These are phyloP conservation scores for Trichoderma arundinaceum DNA, from an alignment of 2,329 filamentous ascomycete species.

Conservation along the genomic window DNA sequence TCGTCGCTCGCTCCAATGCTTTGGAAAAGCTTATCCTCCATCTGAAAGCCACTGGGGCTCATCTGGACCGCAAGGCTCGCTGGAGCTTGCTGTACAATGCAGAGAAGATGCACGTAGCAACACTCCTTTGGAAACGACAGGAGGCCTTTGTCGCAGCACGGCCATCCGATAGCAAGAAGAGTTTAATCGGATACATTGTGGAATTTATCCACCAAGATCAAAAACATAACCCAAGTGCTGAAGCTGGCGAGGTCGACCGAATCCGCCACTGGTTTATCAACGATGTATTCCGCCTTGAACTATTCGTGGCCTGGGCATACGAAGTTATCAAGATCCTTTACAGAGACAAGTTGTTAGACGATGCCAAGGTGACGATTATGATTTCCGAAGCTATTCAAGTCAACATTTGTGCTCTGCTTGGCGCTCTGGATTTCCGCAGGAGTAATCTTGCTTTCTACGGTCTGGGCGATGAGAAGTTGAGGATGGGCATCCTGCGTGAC, in stretches of 20 bases:
- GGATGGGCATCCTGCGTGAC: slow-evolving; percentile 66
- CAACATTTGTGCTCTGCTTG: slow-evolving; percentile 61
- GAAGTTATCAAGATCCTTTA: slow-evolving; percentile 76
- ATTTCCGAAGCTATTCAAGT: slow-evolving; percentile 71
- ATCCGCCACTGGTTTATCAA: slow-evolving; percentile 88
- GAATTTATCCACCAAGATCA: slow-evolving; percentile 77
- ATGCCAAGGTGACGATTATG: slow-evolving; percentile 59
- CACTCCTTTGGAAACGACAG: slow-evolving; percentile 79
- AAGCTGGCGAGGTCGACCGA: slow-evolving; percentile 73
- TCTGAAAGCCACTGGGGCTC: slow-evolving; percentile 67
- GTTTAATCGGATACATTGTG: slow-evolving; percentile 75
- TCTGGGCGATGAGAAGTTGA: slow-evolving; percentile 68
- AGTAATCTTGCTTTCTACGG: slow-evolving; percentile 75
- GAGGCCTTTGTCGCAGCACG: slow-evolving; percentile 69
- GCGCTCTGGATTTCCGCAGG: slow-evolving; percentile 74
- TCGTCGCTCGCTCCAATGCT: slow-evolving; percentile 73
- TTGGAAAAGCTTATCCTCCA: slow-evolving; percentile 76
- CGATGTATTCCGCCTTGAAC: slow-evolving; percentile 73
- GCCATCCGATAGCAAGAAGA: slow-evolving; percentile 66
- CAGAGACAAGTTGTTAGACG: slow-evolving; percentile 63
- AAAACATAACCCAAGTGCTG: slow-evolving; percentile 69
- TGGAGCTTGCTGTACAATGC: slow-evolving; percentile 89
- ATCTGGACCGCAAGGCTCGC: slow-evolving; percentile 69
- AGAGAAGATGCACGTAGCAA: slow-evolving; percentile 84
- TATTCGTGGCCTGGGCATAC: slow-evolving; percentile 79